These are phyloP conservation scores for Mycena albidolilacea DNA, from an alignment of 768 basidiomycete genomes.

Conservation along the genomic window DNA sequence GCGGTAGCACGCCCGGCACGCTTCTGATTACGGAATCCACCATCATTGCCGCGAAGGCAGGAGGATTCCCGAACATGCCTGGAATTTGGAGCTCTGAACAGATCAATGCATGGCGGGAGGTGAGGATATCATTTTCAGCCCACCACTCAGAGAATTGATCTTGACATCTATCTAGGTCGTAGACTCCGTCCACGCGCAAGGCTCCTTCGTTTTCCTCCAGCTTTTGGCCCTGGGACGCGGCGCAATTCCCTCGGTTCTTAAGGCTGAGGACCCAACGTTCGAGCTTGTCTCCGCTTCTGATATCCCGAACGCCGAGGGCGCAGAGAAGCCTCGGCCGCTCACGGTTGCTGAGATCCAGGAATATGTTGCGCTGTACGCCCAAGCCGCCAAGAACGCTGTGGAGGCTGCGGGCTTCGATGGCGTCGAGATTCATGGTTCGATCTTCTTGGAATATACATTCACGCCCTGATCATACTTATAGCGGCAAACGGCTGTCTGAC, in stretches of 20 bases:
- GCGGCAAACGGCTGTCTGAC: slow-evolving; percentile 45
- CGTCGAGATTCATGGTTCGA: slow-evolving; percentile 45
- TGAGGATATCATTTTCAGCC: slow-evolving; percentile 15
- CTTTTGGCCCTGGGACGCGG: slow-evolving; percentile 62
- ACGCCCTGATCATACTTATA: not conserved
- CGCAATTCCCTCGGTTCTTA: slow-evolving; percentile 43
- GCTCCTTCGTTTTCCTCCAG: slow-evolving; percentile 61
- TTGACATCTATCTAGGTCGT: slow-evolving; percentile 50
- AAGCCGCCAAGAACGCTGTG: slow-evolving; percentile 53
- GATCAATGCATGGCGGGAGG: slow-evolving; percentile 59
- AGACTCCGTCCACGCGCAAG: slow-evolving; percentile 62
- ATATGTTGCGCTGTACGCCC: slow-evolving; percentile 47
- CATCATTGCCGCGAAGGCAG: slow-evolving; percentile 46
- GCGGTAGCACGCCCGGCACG: slow-evolving; percentile 50
- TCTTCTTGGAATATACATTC: no score
- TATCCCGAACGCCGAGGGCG: slow-evolving; percentile 30
- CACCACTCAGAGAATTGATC: no score
- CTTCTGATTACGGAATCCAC: slow-evolving; percentile 61
- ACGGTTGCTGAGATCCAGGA: slow-evolving; percentile 50
- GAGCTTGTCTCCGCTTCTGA: slow-evolving; percentile 45
- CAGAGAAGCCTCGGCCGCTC: slow-evolving; percentile 36
- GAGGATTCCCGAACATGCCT: slow-evolving; percentile 50
- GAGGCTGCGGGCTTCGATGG: slow-evolving; percentile 57
- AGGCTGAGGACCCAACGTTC: slow-evolving; percentile 44
- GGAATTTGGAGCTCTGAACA: slow-evolving; percentile 62